Base-by-base conservation (phyloP, 805 yeast species). In the Kazachstania bromeliacearum region DNA sequence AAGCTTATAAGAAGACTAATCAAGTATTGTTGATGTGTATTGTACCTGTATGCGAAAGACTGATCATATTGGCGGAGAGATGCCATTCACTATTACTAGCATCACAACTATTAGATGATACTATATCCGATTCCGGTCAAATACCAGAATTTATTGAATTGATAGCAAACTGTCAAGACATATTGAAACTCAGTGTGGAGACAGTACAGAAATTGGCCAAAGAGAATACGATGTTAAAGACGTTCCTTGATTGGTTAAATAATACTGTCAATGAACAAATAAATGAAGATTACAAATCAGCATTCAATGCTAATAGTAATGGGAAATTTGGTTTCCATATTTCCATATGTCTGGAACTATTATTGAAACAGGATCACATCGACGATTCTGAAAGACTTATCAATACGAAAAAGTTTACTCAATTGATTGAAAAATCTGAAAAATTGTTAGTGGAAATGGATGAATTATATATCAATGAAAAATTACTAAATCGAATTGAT, bases 21-120 rank as follows among this genome's bases (percentile, higher is more conserved):
- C 69, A 73, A 37, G 53, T 62, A 0, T 44, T 74, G 1, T 70
- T 71, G 37, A 62, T 71, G 28, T 68, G 70, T 27, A 40, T 77
- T 15, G 61, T 78, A 6, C 75, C 80, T 3, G 66, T 77, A 0
- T 51, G 70, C 17, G 85, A 81, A 40, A 67, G 77, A 37, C 44
- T 76, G 22, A 55, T 79, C 2, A 51, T 76, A 0, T 48, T 70
- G 5, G 26, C 33, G 4, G 50, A 50, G 15, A 37, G 45, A 31
- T 37, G 36, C 12, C 22, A 32, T 5, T 36, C 40, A 2, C 26
- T 36, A 3, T n/a, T 41, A 17, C 15, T 36, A 20, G 24, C 39
- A 3, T 28, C 29, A 10, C 27, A 28, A 21, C 24, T 36, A 25
- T 9, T 25, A 9, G 28, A 32, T 9, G 23, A 26, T 18, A n/a